Base-by-base conservation (phyloP, 768 basidiomycete genomes). In the Tulasnella sp. region DNA sequence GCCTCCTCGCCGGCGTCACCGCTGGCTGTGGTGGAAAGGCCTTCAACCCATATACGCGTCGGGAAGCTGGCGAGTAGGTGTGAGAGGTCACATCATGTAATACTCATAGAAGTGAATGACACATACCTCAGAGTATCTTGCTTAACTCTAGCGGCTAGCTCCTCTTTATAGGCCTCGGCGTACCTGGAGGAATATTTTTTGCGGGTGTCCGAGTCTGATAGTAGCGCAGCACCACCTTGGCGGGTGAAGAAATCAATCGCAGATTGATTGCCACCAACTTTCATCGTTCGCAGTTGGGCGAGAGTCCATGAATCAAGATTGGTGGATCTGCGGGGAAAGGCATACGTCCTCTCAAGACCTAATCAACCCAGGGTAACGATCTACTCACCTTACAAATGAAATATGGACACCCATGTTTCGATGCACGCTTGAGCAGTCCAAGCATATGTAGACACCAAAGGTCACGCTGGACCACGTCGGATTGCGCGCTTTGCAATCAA, bases 391-490 rank as follows among this genome's bases (percentile, higher is more conserved):
- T 37, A 99, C 93, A 61, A 99, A 99, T 56, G 80, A 86, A 66
- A 99, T 91, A 64, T 99, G 95, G 20, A 98, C 93, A 59, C 95
- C 95, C 79, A 96, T 81, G 64, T 93, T 96, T 47, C 95, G 74
- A 67, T 99, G 95, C 12, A 84, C 70, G 58, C 83, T 85, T 4
- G 93, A 98, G 72, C 95, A 99, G 53, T 99, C 92, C 28, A 98
- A 71, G 63, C 95, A 99, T 62, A 99, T 91, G 67, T 98, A 98
- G 12, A 98, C 81, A 29, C 89, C 93, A 63, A 84, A 99, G 0
- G 90, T 92, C 19, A 95, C 89, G 56, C 88, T 91, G 3, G 91
- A 81, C 95, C 93, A 98, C 28, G 91, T 95, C 40, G 93, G 93
- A 68, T 95, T 95, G 60, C 90, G 82, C 41, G 92, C 91, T 60